phyloP scores from a whole-genome alignment of 345 rosid species.

The Murraya paniculata region DNA sequence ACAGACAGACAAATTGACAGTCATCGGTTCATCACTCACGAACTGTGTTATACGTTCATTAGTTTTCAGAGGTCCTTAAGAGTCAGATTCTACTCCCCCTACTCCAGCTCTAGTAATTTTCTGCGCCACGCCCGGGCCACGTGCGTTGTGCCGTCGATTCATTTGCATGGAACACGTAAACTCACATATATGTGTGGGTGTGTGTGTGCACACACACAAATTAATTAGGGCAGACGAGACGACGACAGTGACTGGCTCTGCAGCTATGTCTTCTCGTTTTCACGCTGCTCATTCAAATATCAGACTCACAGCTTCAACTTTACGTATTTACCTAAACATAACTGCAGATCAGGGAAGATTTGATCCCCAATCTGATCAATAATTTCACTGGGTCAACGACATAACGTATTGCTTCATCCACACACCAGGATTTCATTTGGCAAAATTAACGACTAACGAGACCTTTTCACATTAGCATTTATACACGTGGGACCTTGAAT shows the following conservation, averaged over 20 bases:
- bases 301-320: conserved; percentile 7
- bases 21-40: no score
- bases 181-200: not conserved
- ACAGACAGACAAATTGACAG: no score
- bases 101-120: not conserved
- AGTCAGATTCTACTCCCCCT: not conserved
- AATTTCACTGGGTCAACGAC: not conserved
- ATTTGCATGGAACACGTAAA: conserved; percentile 6
- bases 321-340: conserved; percentile 7
- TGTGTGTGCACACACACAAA: no score
- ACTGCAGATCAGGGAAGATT: not conserved
- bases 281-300: not conserved
- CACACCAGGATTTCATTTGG: not conserved
- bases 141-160: not conserved
- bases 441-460: not conserved
- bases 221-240: conserved; percentile 6
- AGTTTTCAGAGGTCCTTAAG: not conserved
- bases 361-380: not conserved
- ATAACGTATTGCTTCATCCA: not conserved
- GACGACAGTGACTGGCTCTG: not conserved
- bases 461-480: no score
- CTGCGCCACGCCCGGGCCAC: not conserved
- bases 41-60: no score
- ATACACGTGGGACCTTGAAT: not conserved
- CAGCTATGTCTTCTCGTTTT: conserved; percentile 1